Conservation (phyloP, 2,329 filamentous ascomycete genomes). For the Tolypocladium guangdongense region DNA sequence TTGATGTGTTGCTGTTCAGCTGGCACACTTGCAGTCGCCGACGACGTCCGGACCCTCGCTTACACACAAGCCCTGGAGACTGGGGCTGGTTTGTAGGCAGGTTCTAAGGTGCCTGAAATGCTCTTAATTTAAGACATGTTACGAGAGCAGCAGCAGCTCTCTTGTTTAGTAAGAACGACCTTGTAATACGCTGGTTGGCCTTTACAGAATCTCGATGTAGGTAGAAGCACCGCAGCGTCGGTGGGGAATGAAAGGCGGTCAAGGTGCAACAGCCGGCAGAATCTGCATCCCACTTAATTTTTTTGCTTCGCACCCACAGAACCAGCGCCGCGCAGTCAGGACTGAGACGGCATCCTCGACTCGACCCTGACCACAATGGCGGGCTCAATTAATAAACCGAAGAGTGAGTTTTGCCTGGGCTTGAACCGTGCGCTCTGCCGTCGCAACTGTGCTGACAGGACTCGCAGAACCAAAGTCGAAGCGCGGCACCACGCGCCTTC, state of each 20-base stretch:
- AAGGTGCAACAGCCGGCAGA: conserved; percentile 19
- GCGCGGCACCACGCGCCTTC: conserved; percentile 75
- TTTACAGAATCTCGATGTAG: too few relatives aligned
- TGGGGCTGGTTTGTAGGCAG: too few relatives aligned
- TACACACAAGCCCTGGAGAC: too few relatives aligned
- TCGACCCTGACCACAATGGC: conserved; percentile 28
- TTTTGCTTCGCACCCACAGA: conserved; percentile 11
- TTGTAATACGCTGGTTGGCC: too few relatives aligned
- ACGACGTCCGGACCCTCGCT: too few relatives aligned
- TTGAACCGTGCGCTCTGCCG: not conserved
- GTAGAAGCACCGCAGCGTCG: too few relatives aligned
- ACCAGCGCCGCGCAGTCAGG: conserved; percentile 1
- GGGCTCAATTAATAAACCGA: conserved; percentile 43
- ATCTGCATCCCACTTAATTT: conserved; percentile 28
- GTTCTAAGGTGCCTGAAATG: too few relatives aligned
- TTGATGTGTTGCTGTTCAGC: too few relatives aligned
- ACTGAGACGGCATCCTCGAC: conserved; percentile 1
- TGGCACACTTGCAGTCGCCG: too few relatives aligned
- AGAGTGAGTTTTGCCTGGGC: conserved; percentile 27
- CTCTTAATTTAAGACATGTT: too few relatives aligned
- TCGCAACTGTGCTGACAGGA: not conserved
- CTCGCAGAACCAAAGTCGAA: conserved; percentile 82
- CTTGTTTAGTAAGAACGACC: too few relatives aligned
- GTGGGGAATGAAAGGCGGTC: conserved; percentile 23
- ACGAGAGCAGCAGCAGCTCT: too few relatives aligned